Conservation (phyloP, 1,284 basidiomycete genomes). For the Fistulinella cinereoalba region DNA sequence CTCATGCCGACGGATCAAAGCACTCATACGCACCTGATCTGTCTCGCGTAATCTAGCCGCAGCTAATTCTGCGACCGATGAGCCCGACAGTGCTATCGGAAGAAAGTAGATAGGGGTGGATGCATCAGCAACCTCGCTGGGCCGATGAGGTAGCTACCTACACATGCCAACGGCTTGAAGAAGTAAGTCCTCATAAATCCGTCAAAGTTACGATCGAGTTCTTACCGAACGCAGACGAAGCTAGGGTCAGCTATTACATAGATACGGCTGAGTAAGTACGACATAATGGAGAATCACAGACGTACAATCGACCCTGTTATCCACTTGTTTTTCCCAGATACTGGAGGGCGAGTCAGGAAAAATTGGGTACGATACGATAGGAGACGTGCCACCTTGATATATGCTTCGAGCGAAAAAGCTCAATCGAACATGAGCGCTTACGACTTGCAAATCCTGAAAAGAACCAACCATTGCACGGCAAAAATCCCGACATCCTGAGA, state of each 20-base stretch:
- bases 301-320: conserved; percentile 11
- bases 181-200: neutral
- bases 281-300: neutral
- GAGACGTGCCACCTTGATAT: conserved; percentile 8
- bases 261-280: neutral
- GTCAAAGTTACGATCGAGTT: neutral
- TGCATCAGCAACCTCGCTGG: neutral
- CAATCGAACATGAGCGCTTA: conserved; percentile 1
- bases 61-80: conserved; percentile 1
- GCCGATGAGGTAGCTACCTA: conserved; percentile 1
- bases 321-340: conserved; percentile 14
- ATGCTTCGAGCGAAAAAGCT: conserved; percentile 17
- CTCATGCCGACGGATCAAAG: too few species aligned
- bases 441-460: neutral
- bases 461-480: conserved; percentile 16
- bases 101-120: too few species aligned
- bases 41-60: neutral
- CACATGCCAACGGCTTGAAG: conserved; percentile 12
- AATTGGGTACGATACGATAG: neutral
- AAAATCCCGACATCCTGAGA: conserved; percentile 11
- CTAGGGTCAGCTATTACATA: conserved; percentile 4
- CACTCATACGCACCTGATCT: neutral
- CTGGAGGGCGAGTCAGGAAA: conserved; percentile 1
- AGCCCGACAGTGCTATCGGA: conserved; percentile 8
- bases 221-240: conserved; percentile 14